Conservation (phyloP, 1,284 basidiomycete genomes). For the Irpex rosettiformis region DNA sequence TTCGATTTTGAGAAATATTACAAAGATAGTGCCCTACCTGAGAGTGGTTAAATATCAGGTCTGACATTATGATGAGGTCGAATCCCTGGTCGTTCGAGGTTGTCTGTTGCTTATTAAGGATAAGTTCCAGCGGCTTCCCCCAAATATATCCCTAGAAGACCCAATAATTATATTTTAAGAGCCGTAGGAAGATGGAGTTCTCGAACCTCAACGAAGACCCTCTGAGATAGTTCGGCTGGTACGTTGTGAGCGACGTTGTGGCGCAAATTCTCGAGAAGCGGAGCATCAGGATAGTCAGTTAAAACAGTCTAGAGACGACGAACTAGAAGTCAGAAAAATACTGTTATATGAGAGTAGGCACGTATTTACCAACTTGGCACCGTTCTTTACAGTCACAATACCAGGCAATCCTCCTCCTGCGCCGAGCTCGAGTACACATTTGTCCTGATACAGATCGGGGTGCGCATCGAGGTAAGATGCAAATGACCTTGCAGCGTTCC, state of each 20-base stretch:
- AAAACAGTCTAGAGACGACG: slow-evolving; percentile 62
- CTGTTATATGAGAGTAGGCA: not conserved
- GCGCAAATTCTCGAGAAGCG: slow-evolving; percentile 76
- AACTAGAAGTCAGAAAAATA: not conserved
- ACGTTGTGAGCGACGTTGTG: slow-evolving; percentile 70
- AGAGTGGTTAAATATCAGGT: slow-evolving; percentile 89
- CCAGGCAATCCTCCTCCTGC: slow-evolving; percentile 91
- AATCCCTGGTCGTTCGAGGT: slow-evolving; percentile 38
- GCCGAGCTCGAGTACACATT: slow-evolving; percentile 81
- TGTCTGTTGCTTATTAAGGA: slow-evolving; percentile 28
- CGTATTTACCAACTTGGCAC: slow-evolving; percentile 51
- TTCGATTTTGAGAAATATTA: not conserved
- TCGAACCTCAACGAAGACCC: slow-evolving; percentile 49
- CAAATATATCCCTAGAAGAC: slow-evolving; percentile 79
- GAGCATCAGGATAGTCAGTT: slow-evolving; percentile 89
- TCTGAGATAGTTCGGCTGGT: slow-evolving; percentile 22
- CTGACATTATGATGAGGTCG: slow-evolving; percentile 86
- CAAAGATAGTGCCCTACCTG: slow-evolving; percentile 42
- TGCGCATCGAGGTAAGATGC: slow-evolving; percentile 72
- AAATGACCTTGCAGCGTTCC: slow-evolving; percentile 81
- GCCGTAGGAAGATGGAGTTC: slow-evolving; percentile 2
- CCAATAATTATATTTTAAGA: not conserved
- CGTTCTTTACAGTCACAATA: slow-evolving; percentile 68
- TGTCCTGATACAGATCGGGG: slow-evolving; percentile 37
- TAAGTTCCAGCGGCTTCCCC: slow-evolving; percentile 64